Conservation (phyloP, 163 green algal species). For the Scenedesmus sp. region DNA sequence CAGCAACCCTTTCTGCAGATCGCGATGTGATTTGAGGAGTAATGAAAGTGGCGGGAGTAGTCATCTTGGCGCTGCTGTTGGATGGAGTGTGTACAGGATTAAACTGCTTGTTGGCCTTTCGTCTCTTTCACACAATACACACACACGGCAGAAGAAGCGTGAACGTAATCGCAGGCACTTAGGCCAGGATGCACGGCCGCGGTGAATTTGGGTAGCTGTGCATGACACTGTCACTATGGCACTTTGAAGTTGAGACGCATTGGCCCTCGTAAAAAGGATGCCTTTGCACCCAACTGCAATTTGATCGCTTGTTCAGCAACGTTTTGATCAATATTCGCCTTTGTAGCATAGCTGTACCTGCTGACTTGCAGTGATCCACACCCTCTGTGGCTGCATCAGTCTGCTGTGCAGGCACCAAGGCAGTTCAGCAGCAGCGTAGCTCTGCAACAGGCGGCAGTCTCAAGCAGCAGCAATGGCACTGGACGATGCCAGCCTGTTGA, state of each 20-base stretch:
- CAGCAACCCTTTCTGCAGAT: conserved; percentile 5
- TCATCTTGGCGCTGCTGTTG: conserved; percentile 13
- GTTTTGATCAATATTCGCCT: neutral
- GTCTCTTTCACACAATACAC: neutral
- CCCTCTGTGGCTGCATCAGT: neutral
- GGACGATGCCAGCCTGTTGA: neutral
- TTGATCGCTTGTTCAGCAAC: too few species aligned
- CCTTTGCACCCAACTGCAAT: neutral
- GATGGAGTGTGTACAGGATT: neutral
- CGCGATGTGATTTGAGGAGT: conserved; percentile 32
- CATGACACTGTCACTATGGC: conserved; percentile 2
- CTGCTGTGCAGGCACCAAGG: neutral
- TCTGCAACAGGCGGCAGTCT: neutral
- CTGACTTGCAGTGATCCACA: neutral
- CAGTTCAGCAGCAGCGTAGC: neutral
- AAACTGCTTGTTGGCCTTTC: neutral
- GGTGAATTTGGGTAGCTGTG: neutral
- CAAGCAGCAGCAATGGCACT: neutral
- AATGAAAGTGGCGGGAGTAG: neutral
- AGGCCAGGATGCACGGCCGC: neutral
- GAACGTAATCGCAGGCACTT: neutral
- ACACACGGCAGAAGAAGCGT: neutral
- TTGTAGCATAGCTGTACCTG: neutral
- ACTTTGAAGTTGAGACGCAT: neutral
- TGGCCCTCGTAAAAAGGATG: neutral